Evolutionary conservation across 345 rosid genomes (phyloP), one percentile per base, ranked within the genome.

Genomic region (Pistacia atlantica): DNA sequence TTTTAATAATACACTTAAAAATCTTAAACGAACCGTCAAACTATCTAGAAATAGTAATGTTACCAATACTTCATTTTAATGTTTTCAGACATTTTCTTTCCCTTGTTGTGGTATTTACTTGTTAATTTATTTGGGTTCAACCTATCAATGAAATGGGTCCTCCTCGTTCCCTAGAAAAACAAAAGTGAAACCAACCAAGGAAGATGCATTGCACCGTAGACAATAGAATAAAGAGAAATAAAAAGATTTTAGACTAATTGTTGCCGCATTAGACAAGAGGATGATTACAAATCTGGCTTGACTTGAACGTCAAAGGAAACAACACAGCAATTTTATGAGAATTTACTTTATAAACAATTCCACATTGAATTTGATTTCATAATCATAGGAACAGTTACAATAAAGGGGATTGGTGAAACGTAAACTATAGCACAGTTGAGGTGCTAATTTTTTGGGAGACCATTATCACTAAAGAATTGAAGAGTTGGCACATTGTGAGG

Each of bases 271-370:
- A 28, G 79, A 71, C 80, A 71, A 52, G 62, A 63, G 46, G 65
- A 74, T 83, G 71, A 45, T 74, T 79, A 20, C 83, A 77, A 55
- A 65, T 35, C 37, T 52, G 76, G 81, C 66, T 77, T 80, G 81
- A 80, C 83, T 74, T 52, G 45, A 79, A 77, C 83, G 54, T 72
- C 37, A 52, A 46, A 72, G 45, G 28, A 72, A 72, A 72, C 16
- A 37, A 25, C 38, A 14, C 17, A 18, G 67, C 12, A 33, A 65
- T 6, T 25, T 46, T 57, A 37, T 67, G 37, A 48, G 11, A 48
- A 25, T 51, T 51, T 51, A 11, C 55, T 51, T 51, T 51, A 17
- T 54, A 54, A 54, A 8, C 46, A 16, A 54, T 14, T 54, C 18
- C 17, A 54, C n/a, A 2, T 1, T 54, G n/a, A 54, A 9, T 33